Conservation (phyloP, 192 early-diverging fungal species). For the Globomyces pollinis-pini region DNA sequence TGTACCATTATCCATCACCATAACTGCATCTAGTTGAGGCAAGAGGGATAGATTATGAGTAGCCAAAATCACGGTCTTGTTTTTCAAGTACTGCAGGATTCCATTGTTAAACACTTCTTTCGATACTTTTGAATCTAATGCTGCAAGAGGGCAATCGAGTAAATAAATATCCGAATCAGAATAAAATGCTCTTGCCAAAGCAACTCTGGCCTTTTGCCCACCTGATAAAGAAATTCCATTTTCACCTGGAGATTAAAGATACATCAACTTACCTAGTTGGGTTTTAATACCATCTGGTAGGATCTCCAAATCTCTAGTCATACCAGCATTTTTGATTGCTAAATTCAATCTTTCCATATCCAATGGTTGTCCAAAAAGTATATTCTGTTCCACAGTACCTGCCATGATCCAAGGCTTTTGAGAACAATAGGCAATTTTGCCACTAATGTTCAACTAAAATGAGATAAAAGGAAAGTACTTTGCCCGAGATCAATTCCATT, state of each 20-base stretch:
- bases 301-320: slow-evolving; percentile 15
- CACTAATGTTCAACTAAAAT: slow-evolving; percentile 25
- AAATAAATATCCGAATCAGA: slow-evolving; percentile 12
- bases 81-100: slow-evolving; percentile 6
- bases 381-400: slow-evolving; percentile 64
- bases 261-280: slow-evolving; percentile 18
- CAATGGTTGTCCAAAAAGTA: slow-evolving; percentile 38
- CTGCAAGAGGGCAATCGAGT: slow-evolving; percentile 19
- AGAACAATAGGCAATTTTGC: slow-evolving; percentile 31
- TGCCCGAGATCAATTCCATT: slow-evolving; percentile 30
- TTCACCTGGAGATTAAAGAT: no score
- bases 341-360: slow-evolving; percentile 1
- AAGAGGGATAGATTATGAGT: slow-evolving; percentile 24
- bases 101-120: slow-evolving; percentile 4
- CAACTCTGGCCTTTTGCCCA: slow-evolving; percentile 13
- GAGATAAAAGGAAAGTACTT: neutral
- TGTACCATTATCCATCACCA: slow-evolving; percentile 1
- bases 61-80: slow-evolving; percentile 25
- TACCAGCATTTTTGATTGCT: slow-evolving; percentile 8
- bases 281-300: slow-evolving; percentile 18
- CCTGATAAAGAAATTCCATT: slow-evolving; percentile 16
- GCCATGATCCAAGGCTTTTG: slow-evolving; percentile 27
- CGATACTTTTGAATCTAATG: slow-evolving; percentile 14
- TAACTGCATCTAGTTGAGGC: neutral
- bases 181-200: slow-evolving; percentile 14